Evolutionary conservation across 1,284 basidiomycete species (phyloP).

Genomic region (Cutaneotrichosporon dermatis): DNA sequence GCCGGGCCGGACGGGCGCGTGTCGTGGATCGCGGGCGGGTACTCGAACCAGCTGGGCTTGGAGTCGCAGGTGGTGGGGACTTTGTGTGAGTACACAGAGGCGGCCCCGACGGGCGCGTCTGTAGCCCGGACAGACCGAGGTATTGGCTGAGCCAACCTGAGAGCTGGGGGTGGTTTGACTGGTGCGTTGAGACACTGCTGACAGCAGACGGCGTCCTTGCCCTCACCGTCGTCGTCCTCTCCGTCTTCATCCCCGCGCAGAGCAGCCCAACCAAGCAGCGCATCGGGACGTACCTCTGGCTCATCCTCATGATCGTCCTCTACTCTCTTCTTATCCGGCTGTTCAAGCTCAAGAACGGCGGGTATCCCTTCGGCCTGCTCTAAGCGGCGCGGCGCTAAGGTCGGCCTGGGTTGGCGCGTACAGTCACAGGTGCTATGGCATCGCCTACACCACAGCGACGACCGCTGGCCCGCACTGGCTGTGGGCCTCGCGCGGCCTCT

Average conservation of each 20-base stretch:
- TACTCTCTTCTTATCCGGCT: slow-evolving; percentile 84
- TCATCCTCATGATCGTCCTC: slow-evolving; percentile 71
- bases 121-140: too few species aligned
- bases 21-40: slow-evolving; percentile 81
- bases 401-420: too few species aligned
- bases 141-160: too few species aligned
- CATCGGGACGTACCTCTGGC: slow-evolving; percentile 84
- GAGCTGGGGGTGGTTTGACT: too few species aligned
- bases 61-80: slow-evolving; percentile 83
- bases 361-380: slow-evolving; percentile 34
- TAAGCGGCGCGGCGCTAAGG: neutral
- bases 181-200: neutral
- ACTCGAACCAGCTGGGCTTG: slow-evolving; percentile 84
- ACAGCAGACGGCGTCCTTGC: slow-evolving; percentile 73
- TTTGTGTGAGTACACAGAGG: slow-evolving; percentile 64
- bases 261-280: slow-evolving; percentile 71
- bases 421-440: too few species aligned
- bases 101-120: too few species aligned
- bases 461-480: too few species aligned
- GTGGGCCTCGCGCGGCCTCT: too few species aligned
- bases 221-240: slow-evolving; percentile 76
- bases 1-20: slow-evolving; percentile 52
- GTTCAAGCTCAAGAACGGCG: slow-evolving; percentile 85
- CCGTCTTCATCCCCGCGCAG: slow-evolving; percentile 74
- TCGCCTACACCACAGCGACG: too few species aligned